Base-by-base conservation (phyloP, 768 basidiomycete genomes). In the Pulveroboletus ravenelii region DNA sequence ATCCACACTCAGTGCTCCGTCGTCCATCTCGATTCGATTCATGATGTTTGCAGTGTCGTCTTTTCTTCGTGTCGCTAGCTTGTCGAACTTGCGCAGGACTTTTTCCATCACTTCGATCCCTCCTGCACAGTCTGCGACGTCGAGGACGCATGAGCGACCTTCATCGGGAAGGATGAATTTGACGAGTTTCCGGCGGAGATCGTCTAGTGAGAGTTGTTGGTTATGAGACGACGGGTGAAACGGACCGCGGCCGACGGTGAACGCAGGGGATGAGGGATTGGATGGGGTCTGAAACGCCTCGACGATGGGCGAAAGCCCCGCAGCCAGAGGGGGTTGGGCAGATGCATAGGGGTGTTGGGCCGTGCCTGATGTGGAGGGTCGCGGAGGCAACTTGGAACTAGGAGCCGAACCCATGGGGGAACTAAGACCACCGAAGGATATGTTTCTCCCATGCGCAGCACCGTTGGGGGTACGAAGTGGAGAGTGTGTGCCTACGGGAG, bases 161-260 rank as follows among this genome's bases (percentile, higher is more conserved):
- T 91, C 92, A 10, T 93, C 93, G 2, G 85, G 85, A 37, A 93
- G 75, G 17, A 79, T 74, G 64, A 99, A 96, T 65, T 93, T 97
- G 62, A 99, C 85, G 18, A 90, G 72, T 66, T 89, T 92, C 49
- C 85, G 77, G 41, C 88, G 78, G 47, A 94, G 72, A 54, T 94
- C 90, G 42, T 93, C 89, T 15, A 89, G 70, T 0, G 85, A 83
- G 20, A 78, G 73, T 5, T 74, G 67, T 36, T 69, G 63, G 35
- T 62, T 67, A 43, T 77, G 72, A 6, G 76, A 71, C 0, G 62
- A 17, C 0, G 79, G 73, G 43, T 73, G 73, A 60, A 83, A 85
- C 0, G 84, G 79, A 31, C 83, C 84, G 18, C 78, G 76, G 0
- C 82, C 82, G 37, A 81, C 80, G 4, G 75, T 67, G 60, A 81